Conservation (phyloP, 345 rosid species). For the Populus pruinosa region DNA sequence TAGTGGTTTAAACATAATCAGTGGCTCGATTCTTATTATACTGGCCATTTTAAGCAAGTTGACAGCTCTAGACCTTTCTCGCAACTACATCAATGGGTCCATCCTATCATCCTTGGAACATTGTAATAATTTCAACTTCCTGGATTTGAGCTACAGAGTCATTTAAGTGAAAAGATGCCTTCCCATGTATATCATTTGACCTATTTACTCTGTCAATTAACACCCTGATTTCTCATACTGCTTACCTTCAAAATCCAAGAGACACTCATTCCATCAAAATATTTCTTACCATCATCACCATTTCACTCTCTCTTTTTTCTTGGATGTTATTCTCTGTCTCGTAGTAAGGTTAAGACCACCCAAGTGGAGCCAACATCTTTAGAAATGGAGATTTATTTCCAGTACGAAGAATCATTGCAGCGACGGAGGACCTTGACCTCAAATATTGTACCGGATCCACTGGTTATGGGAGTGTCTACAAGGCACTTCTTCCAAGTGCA, state of each 20-base stretch:
- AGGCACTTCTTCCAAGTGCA: background rate
- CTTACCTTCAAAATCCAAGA: background rate
- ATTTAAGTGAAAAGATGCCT: background rate
- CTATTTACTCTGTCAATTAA: background rate
- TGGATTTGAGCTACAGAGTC: background rate
- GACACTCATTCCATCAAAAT: background rate
- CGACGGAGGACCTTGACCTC: background rate
- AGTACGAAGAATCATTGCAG: slow-evolving; percentile 1
- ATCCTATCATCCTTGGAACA: background rate
- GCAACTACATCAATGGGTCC: background rate
- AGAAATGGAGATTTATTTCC: background rate
- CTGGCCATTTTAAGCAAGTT: background rate
- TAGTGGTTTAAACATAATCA: background rate
- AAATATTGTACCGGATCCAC: background rate
- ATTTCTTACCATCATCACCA: background rate
- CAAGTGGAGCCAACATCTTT: background rate
- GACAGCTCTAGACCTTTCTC: background rate
- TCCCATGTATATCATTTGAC: background rate
- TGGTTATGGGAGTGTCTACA: slow-evolving; percentile 1
- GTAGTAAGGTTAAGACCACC: background rate
- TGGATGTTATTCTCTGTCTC: background rate
- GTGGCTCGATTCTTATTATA: background rate
- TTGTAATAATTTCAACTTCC: background rate
- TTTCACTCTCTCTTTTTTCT: background rate
- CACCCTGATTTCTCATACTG: background rate